Conservation (phyloP, 371 early-diverging fungal species). For the Rhizopus stolonifer region DNA sequence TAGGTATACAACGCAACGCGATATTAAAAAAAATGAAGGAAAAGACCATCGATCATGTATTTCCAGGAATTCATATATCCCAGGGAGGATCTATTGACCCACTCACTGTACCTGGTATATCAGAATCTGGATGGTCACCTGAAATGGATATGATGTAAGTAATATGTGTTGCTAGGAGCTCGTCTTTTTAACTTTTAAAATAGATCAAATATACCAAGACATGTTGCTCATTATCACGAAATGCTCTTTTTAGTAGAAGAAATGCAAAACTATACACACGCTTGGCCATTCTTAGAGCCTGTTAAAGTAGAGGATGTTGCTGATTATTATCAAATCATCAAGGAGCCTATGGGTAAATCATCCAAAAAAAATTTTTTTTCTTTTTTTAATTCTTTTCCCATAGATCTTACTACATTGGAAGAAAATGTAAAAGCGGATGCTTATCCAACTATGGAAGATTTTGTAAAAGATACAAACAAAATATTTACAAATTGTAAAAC, state of each 20-base stretch:
- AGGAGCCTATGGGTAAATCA: slow-evolving; percentile 98
- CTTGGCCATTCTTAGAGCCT: slow-evolving; percentile 99
- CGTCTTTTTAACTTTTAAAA: neutral
- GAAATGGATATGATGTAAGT: slow-evolving; percentile 73
- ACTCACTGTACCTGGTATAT: slow-evolving; percentile 74
- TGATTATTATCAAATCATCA: slow-evolving; percentile 96
- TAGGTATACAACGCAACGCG: slow-evolving; percentile 72
- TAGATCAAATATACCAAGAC: slow-evolving; percentile 57
- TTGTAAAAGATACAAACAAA: slow-evolving; percentile 36
- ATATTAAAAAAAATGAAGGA: slow-evolving; percentile 81
- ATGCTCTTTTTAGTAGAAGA: slow-evolving; percentile 77
- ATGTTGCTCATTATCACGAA: slow-evolving; percentile 61
- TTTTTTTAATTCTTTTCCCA: neutral
- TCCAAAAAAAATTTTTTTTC: too few relatives aligned
- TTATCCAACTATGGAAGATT: slow-evolving; percentile 46
- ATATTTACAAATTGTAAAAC: slow-evolving; percentile 52
- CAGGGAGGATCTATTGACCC: slow-evolving; percentile 50
- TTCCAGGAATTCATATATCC: slow-evolving; percentile 78
- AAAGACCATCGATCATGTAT: slow-evolving; percentile 72
- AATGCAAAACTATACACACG: slow-evolving; percentile 72
- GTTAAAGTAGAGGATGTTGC: slow-evolving; percentile 92
- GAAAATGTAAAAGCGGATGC: slow-evolving; percentile 55
- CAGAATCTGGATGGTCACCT: slow-evolving; percentile 90
- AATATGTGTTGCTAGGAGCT: neutral
- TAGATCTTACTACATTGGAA: slow-evolving; percentile 63